Conservation (phyloP, 306 rosid species). For the Castanopsis chinensis region DNA sequence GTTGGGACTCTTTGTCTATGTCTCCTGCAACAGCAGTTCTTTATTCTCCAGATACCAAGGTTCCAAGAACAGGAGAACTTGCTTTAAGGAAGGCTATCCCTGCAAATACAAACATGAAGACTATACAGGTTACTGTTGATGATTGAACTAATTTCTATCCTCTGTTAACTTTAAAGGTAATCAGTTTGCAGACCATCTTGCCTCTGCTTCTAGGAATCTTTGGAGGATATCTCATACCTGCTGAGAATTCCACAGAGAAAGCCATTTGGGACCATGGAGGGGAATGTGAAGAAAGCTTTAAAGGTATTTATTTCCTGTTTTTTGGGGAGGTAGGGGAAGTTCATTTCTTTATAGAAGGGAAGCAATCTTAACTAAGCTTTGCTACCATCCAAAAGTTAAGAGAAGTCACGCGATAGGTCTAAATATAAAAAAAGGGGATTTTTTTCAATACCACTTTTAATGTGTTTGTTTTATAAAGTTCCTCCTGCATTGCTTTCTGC, state of each 20-base stretch:
- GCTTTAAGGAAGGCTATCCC: constrained; percentile 91
- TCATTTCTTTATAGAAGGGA: background rate
- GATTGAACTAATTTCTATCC: background rate
- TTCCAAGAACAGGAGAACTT: constrained; percentile 87
- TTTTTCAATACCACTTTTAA: background rate
- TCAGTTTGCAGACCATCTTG: constrained; percentile 11
- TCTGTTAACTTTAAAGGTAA: background rate
- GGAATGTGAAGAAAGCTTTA: constrained; percentile 86
- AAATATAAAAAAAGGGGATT: background rate
- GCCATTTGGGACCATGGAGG: constrained; percentile 96
- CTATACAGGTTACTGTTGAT: constrained; percentile 64
- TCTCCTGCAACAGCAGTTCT: constrained; percentile 65
- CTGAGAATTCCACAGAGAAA: constrained; percentile 93
- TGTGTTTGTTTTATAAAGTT: too few relatives aligned
- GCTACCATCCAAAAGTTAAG: background rate
- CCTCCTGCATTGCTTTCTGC: too few relatives aligned
- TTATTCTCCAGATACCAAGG: constrained; percentile 87
- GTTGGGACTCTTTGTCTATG: constrained; percentile 35
- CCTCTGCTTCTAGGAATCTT: constrained; percentile 56
- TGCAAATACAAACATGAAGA: constrained; percentile 81
- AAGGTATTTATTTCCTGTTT: constrained; percentile 44
- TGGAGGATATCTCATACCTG: constrained; percentile 82
- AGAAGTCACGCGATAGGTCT: background rate
- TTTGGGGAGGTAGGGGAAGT: background rate
- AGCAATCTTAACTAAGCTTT: background rate